Percentiles rank a stretch among this genome's conserved stretches.
Evolutionary conservation across 75 land plant species (phyloP).

Genomic region (Ceratopteris richardii): DNA sequence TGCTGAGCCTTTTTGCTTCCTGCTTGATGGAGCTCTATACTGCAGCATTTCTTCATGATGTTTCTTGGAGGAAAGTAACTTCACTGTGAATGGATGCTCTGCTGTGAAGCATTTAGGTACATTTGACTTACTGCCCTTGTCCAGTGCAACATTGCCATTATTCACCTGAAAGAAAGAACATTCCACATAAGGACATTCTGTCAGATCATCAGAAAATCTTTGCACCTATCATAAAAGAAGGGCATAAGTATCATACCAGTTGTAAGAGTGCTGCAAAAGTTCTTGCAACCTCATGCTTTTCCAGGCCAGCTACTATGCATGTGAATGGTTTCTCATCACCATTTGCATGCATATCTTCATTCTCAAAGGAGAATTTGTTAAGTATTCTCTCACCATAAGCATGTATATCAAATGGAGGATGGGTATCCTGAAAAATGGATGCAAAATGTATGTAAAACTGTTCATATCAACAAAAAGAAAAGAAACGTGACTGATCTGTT

Average conservation of each 20-base stretch:
- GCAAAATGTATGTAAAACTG: conserved; percentile 4
- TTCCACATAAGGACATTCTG: not conserved
- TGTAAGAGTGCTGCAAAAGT: conserved; percentile 85
- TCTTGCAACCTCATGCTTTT: conserved; percentile 71
- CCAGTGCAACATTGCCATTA: conserved; percentile 60
- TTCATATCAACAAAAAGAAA: no score
- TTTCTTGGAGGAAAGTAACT: conserved; percentile 31
- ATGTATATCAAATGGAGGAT: conserved; percentile 81
- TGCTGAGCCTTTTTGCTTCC: conserved; percentile 9
- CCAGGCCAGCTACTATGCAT: conserved; percentile 51
- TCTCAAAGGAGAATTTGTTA: conserved; percentile 26
- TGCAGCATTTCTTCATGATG: conserved; percentile 24
- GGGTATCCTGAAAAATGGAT: conserved; percentile 47
- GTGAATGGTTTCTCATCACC: conserved; percentile 35
- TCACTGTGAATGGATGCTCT: conserved; percentile 54
- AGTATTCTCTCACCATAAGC: conserved; percentile 67
- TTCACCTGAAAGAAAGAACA: conserved; percentile 54
- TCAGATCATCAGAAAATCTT: not conserved
- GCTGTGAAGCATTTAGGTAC: conserved; percentile 49
- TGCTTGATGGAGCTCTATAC: conserved; percentile 25
- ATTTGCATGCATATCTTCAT: conserved; percentile 5
- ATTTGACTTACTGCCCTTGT: conserved; percentile 14
- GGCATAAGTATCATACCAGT: conserved; percentile 60
- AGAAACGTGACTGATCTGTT: no score
- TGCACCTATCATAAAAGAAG: not conserved